A percentile compares a stretch with the other conserved stretches of the same genome.
Evolutionary conservation across 768 basidiomycete genomes (phyloP).

Genomic region (Leccinum variicolor): DNA sequence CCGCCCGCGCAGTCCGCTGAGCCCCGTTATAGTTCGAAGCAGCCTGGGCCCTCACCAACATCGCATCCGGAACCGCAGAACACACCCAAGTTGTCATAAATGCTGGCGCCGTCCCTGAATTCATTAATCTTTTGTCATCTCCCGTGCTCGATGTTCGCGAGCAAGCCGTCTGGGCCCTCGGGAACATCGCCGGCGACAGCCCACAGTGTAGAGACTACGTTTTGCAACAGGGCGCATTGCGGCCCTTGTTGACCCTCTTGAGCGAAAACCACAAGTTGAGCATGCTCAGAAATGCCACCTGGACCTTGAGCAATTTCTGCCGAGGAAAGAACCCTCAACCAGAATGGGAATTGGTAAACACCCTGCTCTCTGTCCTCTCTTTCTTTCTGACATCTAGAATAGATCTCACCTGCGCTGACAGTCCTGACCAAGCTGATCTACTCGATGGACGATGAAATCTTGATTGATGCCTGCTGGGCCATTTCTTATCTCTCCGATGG

Average conservation of each 20-base stretch:
- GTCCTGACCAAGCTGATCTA: slow-evolving; percentile 98
- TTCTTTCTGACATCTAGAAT: slow-evolving; percentile 14
- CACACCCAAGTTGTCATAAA: slow-evolving; percentile 98
- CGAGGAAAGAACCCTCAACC: slow-evolving; percentile 97
- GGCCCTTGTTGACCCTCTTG: slow-evolving; percentile 84
- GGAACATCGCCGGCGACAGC: slow-evolving; percentile 98
- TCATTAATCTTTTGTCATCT: slow-evolving; percentile 95
- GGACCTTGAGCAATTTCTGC: slow-evolving; percentile 99
- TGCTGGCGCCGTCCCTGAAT: slow-evolving; percentile 92
- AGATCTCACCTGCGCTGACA: slow-evolving; percentile 98
- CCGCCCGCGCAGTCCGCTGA: slow-evolving; percentile 8
- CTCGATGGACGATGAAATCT: slow-evolving; percentile 96
- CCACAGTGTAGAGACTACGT: slow-evolving; percentile 98
- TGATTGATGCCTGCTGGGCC: slow-evolving; percentile 99
- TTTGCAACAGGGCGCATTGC: slow-evolving; percentile 86
- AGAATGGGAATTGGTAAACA: slow-evolving; percentile 89
- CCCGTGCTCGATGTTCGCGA: slow-evolving; percentile 94
- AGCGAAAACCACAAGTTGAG: slow-evolving; percentile 98
- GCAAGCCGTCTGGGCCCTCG: slow-evolving; percentile 99
- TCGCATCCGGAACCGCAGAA: slow-evolving; percentile 96
- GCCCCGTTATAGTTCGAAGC: slow-evolving; percentile 74
- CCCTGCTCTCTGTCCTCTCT: slow-evolving; percentile 3
- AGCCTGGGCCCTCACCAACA: slow-evolving; percentile 97
- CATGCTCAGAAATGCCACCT: slow-evolving; percentile 98
- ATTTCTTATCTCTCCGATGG: slow-evolving; percentile 99